Conservation (phyloP, 805 yeast genomes). For the Teunomyces barrocoloradensis region DNA sequence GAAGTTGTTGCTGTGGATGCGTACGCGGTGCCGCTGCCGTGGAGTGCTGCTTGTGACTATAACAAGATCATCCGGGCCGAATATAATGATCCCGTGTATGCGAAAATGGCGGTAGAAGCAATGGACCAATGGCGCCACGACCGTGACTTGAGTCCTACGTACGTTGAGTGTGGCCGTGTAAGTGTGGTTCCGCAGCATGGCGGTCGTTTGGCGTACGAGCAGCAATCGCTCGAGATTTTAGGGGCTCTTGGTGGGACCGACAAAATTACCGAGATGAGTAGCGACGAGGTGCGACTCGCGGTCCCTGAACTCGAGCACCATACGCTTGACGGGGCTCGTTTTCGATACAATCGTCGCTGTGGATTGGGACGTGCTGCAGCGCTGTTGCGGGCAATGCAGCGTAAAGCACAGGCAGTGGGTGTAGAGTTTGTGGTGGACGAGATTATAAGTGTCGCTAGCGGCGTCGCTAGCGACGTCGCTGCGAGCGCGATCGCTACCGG, state of each 20-base stretch:
- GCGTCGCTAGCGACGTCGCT: background rate
- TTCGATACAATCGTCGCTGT: background rate
- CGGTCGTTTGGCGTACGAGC: background rate
- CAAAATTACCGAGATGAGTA: background rate
- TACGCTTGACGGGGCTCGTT: background rate
- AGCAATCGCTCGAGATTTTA: background rate
- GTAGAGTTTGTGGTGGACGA: background rate
- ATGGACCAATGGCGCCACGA: background rate
- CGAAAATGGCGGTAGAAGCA: background rate
- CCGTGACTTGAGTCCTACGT: background rate
- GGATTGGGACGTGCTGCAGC: background rate
- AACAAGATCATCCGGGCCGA: slow-evolving; percentile 1
- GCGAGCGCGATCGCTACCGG: background rate
- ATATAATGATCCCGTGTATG: background rate
- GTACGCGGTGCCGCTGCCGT: background rate
- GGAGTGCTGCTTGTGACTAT: background rate
- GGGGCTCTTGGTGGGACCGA: background rate
- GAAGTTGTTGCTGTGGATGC: slow-evolving; percentile 1
- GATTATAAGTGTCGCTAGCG: background rate
- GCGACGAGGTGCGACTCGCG: background rate
- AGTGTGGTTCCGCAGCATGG: background rate
- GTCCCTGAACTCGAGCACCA: background rate
- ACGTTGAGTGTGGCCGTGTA: background rate
- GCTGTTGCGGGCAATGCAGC: background rate
- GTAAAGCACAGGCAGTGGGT: background rate